phyloP scores from a whole-genome alignment of 176 grass and related monocot genomes.

The Melocanna baccifera region DNA sequence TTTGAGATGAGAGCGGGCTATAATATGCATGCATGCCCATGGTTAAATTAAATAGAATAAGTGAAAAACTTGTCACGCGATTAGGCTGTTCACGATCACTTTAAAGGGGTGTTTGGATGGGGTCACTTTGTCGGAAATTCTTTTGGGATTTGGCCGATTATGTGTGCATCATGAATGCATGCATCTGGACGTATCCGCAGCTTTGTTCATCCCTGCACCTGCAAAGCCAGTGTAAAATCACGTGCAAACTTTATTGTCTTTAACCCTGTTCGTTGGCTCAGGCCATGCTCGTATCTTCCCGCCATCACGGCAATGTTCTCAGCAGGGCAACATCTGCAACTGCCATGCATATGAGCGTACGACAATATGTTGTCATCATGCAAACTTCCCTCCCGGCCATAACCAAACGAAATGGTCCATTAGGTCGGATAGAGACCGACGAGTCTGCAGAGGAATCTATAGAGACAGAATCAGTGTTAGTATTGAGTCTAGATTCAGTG shows the following conservation, averaged over 20 bases:
- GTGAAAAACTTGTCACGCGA: no score
- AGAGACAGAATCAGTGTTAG: no score
- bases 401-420: no score
- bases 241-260: no score
- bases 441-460: no score
- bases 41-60: no score
- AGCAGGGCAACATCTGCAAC: not conserved
- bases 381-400: no score
- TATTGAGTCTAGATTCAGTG: no score
- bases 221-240: not conserved
- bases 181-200: not conserved
- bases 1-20: no score
- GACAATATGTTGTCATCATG: no score
- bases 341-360: no score
- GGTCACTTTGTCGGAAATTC: not conserved
- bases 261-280: not conserved
- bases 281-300: not conserved
- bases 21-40: not conserved
- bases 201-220: not conserved
- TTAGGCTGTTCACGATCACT: not conserved
- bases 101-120: not conserved
- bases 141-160: not conserved
- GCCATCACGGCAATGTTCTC: conserved; percentile 9
- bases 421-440: no score
- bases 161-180: not conserved